Conservation (phyloP, 1,284 basidiomycete genomes). For the Coniophora puteana region DNA sequence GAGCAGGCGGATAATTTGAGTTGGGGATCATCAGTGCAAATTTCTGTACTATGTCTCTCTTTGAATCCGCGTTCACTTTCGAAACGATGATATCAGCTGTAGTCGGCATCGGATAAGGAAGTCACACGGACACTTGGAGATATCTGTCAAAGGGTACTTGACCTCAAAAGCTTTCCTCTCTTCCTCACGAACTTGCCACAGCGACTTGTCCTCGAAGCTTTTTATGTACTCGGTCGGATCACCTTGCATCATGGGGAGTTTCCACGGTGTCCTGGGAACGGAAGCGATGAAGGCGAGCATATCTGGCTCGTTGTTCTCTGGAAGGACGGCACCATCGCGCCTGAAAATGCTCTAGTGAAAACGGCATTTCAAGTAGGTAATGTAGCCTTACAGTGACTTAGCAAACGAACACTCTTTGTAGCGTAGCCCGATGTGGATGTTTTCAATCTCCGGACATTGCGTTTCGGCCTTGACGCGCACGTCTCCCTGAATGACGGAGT, state of each 20-base stretch:
- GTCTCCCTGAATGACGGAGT: conserved; percentile 13
- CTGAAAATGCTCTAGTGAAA: too few species aligned
- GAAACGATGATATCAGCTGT: too few species aligned
- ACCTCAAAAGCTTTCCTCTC: conserved; percentile 13
- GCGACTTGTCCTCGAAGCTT: conserved; percentile 4
- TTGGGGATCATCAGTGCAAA: background rate
- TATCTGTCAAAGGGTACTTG: conserved; percentile 1
- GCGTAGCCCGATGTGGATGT: conserved; percentile 14
- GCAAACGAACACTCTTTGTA: conserved; percentile 19
- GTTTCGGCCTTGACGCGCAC: conserved; percentile 16
- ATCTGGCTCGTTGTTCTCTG: too few species aligned
- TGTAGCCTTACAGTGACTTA: background rate
- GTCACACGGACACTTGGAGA: background rate
- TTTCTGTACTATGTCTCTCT: background rate
- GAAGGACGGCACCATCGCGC: too few species aligned
- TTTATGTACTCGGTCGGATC: too few species aligned
- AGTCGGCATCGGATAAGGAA: background rate
- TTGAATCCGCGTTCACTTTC: too few species aligned
- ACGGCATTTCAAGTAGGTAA: too few species aligned
- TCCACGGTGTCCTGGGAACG: too few species aligned
- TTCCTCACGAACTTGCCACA: conserved; percentile 14
- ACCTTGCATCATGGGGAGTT: too few species aligned
- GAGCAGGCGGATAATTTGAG: background rate
- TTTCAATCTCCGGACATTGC: conserved; percentile 13
- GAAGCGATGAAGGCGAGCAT: too few species aligned